Evolutionary conservation across 352 stramenopile genomes (phyloP), one percentile per base, ranked within the genome.

Genomic region (Globisporangium uncinulatum): DNA sequence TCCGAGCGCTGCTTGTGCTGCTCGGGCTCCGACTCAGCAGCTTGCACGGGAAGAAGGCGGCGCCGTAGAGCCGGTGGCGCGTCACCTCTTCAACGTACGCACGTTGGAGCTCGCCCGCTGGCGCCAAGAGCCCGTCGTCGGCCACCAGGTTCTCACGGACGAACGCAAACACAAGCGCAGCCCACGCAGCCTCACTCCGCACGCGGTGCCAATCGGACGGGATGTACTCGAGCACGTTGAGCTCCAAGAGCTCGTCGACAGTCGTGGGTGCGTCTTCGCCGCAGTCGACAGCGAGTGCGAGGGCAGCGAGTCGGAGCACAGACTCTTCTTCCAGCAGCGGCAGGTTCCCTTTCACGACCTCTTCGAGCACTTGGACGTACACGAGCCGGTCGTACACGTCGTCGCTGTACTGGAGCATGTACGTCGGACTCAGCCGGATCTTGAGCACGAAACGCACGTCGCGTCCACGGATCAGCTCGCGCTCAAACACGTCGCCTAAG

Each of bases 401-500:
- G 54, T 95, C 86, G 39, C 79, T 74, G 61, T 94, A 89, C 56
- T 94, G 82, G 46, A 92, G 61, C 51, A 84, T 83, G 56, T 92
- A 90, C 39, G 87, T 70, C 24, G 80, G 82, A 39, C 78, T 81
- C 19, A 98, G 70, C 13, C 94, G 92, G 53, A 98, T 95, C 69
- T 97, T 98, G 34, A 96, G 73, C 61, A 97, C 86, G 56, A 98
- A 98, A 10, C 72, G 87, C 41, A 97, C 86, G n/a, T 94, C 78
- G 13, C 86, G 76, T 29, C 86, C 83, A 61, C 94, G 87, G 46
- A 95, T 86, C 43, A 95, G 57, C 54, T 97, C 86, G 52, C 87
- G 87, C 54, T 97, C 91, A 46, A 97, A 95, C 7, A 96, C 83
- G 71, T 98, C 92, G 15, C 90, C 91, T 13, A 98, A 72, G 54